These are phyloP conservation scores for Epipyxis sp. DNA, from an alignment of 108 stramenopile genomes.

Conservation along the genomic window DNA sequence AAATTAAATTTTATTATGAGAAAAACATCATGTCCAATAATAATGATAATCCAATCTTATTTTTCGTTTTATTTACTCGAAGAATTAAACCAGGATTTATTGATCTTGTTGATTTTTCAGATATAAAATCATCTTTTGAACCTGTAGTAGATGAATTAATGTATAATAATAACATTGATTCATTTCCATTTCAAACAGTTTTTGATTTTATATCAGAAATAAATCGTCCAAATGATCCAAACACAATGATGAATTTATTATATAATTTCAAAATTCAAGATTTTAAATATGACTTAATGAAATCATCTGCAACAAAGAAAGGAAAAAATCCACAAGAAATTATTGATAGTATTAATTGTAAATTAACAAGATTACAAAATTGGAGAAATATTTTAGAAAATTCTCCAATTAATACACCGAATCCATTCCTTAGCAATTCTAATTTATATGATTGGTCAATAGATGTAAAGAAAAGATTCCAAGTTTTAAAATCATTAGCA, in stretches of 20 bases:
- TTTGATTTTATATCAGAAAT: background rate
- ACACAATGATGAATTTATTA: background rate
- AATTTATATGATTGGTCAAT: background rate
- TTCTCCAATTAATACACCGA: background rate
- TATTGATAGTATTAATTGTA: background rate
- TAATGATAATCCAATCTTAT: no score
- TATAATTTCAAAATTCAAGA: background rate
- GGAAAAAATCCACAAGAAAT: background rate
- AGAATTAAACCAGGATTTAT: no score
- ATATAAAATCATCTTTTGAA: no score
- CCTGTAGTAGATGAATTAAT: no score
- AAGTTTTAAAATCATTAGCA: background rate
- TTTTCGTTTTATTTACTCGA: no score
- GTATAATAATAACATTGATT: no score
- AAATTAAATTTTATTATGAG: no score
- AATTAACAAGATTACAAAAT: background rate
- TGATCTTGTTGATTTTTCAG: no score
- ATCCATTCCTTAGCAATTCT: background rate
- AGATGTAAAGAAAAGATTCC: background rate
- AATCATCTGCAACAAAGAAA: background rate
- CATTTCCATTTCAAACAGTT: background rate
- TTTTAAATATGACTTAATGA: no score
- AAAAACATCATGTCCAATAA: no score
- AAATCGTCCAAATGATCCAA: background rate
- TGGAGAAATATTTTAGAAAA: background rate